Evolutionary conservation across 176 grass and related monocot genomes (phyloP).

Genomic region (Eragrostis nindensis): DNA sequence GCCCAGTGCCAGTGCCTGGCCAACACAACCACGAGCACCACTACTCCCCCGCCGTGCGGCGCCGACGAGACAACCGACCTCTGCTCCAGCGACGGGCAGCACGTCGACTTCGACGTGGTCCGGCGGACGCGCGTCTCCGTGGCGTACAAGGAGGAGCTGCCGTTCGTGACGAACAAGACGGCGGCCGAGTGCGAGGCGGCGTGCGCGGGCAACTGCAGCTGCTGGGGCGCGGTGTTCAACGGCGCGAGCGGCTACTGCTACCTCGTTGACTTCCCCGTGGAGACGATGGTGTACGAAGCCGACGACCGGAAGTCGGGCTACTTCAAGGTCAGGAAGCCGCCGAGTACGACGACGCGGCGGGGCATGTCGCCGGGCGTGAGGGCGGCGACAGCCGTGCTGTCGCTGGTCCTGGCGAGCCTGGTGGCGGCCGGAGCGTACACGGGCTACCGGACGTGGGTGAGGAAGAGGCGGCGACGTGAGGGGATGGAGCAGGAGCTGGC

Average conservation of each 20-base stretch:
- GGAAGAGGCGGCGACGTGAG: slow-evolving; percentile 10
- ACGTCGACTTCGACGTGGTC: slow-evolving; percentile 45
- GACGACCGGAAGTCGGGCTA: slow-evolving; percentile 63
- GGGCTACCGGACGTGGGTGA: slow-evolving; percentile 28
- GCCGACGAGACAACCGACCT: slow-evolving; percentile 49
- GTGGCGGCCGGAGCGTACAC: slow-evolving; percentile 42
- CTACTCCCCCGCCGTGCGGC: slow-evolving; percentile 20
- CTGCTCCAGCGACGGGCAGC: background rate
- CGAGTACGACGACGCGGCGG: background rate
- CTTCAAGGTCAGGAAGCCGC: slow-evolving; percentile 58
- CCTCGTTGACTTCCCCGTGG: slow-evolving; percentile 60
- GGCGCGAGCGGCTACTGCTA: slow-evolving; percentile 61
- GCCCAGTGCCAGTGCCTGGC: slow-evolving; percentile 56
- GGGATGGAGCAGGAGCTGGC: slow-evolving; percentile 66
- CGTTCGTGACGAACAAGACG: slow-evolving; percentile 39
- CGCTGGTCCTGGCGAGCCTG: slow-evolving; percentile 36
- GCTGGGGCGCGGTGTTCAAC: slow-evolving; percentile 56
- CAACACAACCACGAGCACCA: slow-evolving; percentile 17
- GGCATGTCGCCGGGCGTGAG: slow-evolving; percentile 28
- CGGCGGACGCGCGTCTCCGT: slow-evolving; percentile 50
- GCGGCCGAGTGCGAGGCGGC: slow-evolving; percentile 49
- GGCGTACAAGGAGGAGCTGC: slow-evolving; percentile 63
- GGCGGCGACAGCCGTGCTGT: slow-evolving; percentile 40
- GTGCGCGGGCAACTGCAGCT: slow-evolving; percentile 64
- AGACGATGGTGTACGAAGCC: slow-evolving; percentile 62